Percentiles rank a stretch among this genome's conserved stretches.
phyloP scores from a whole-genome alignment of 139 green algal species.

The Deuterostichococcus epilithicus region DNA sequence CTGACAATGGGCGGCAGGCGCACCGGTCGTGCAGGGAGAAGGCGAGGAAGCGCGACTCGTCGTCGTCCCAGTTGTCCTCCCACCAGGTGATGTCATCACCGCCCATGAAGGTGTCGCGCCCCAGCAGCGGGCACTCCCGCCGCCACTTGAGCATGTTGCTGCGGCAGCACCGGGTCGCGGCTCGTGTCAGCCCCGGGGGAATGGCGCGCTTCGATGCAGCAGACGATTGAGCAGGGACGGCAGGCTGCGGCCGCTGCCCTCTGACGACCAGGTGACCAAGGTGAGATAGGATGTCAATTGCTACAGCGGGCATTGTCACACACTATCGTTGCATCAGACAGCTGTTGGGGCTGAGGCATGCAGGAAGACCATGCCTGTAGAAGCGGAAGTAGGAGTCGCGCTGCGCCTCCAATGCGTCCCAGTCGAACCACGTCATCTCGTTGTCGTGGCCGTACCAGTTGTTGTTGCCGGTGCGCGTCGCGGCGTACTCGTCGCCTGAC shows the following conservation, averaged over 20 bases:
- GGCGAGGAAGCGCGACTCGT: slow-evolving; percentile 87
- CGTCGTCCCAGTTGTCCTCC: slow-evolving; percentile 91
- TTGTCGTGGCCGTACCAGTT: slow-evolving; percentile 99
- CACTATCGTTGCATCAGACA: background rate
- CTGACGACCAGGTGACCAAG: too few species aligned
- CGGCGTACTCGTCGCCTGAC: slow-evolving; percentile 84
- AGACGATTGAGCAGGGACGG: too few species aligned
- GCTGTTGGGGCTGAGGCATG: background rate
- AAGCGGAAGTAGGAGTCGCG: slow-evolving; percentile 42
- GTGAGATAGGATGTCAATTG: too few species aligned
- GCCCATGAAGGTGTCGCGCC: slow-evolving; percentile 68
- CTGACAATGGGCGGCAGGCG: background rate
- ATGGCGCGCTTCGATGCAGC: too few species aligned
- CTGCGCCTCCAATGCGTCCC: slow-evolving; percentile 47
- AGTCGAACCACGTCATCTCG: slow-evolving; percentile 73
- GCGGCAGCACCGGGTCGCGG: slow-evolving; percentile 24
- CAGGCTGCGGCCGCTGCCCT: too few species aligned
- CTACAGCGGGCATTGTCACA: background rate
- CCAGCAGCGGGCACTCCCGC: slow-evolving; percentile 74
- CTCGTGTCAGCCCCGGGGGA: background rate
- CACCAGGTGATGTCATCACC: slow-evolving; percentile 93
- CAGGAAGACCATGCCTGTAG: slow-evolving; percentile 19
- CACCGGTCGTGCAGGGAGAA: slow-evolving; percentile 85
- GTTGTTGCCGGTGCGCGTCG: slow-evolving; percentile 92
- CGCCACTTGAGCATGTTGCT: slow-evolving; percentile 80